Evolutionary conservation across 2,329 filamentous ascomycete species (phyloP).

Genomic region (Cryoendolithus antarcticus): DNA sequence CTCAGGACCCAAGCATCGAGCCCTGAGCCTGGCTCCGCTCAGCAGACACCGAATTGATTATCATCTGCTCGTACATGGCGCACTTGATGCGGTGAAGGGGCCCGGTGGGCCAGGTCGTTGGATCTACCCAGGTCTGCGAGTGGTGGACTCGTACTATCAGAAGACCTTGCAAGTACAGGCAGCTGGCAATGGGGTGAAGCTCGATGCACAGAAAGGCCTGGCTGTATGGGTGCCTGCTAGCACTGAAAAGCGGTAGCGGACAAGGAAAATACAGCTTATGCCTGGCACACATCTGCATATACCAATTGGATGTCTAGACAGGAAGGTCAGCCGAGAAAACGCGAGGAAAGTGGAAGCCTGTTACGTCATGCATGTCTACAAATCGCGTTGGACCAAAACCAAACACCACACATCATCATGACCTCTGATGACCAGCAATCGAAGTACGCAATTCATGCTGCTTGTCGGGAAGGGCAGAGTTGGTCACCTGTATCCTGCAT

Average conservation of each 20-base stretch:
- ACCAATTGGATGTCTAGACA: too few species aligned
- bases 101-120: constrained; percentile 40
- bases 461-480: constrained; percentile 76
- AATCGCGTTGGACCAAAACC: neutral
- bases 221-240: constrained; percentile 24
- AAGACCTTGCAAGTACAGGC: constrained; percentile 73
- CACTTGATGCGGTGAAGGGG: constrained; percentile 3
- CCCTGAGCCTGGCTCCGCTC: constrained; percentile 69
- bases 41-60: constrained; percentile 63
- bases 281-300: too few species aligned
- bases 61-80: constrained; percentile 52
- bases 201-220: constrained; percentile 40
- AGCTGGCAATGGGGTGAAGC: constrained; percentile 59
- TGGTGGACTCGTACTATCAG: constrained; percentile 85
- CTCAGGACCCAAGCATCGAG: constrained; percentile 70
- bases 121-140: constrained; percentile 60
- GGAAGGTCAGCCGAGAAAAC: too few species aligned
- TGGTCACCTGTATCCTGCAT: constrained; percentile 19
- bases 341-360: neutral
- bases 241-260: neutral
- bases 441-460: constrained; percentile 77
- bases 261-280: too few species aligned
- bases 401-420: constrained; percentile 9
- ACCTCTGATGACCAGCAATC: constrained; percentile 28
- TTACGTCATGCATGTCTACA: too few species aligned